Evolutionary conservation across 192 early-diverging fungal species (phyloP), one percentile per base, ranked within the genome.

Genomic region (Funneliformis geosporum): DNA sequence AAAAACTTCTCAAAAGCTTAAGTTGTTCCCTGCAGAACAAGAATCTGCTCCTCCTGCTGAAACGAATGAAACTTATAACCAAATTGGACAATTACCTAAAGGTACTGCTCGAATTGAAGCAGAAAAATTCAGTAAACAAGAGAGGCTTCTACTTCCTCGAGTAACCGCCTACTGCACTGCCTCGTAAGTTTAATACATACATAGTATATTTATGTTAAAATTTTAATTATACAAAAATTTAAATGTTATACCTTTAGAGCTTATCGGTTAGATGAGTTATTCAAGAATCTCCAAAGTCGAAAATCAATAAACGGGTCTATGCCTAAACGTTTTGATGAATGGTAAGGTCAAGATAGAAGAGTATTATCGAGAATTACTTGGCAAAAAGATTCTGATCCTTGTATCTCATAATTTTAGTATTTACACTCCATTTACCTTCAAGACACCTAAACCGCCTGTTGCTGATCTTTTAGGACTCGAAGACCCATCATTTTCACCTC

Each of bases 1-100:
- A 60, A 97, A 97, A 83, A 94, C 90, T n/a, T 94, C 95, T 50
- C 94, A 96, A 82, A 97, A 97, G 86, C 85, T 97, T 25, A 93
- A 92, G n/a, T 84, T 97, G 25, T 92, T 97, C 61, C 96, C 96
- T 2, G 92, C 93, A 62, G 90, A 95, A 25, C 90, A 90, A 50
- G 84, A 83, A 27, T 81, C 83, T 61, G 86, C 73, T 27, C 84
- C 87, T 33, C 87, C 90, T 28, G 84, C 87, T 21, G 84, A 89
- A 42, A 91, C 88, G 0, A 82, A 88, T 23, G 85, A 89, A 27
- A 92, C 86, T 0, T 95, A 95, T 78, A 89, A 91, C 77, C 92
- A 94, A 85, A 88, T 95, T 50, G 89, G 88, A 14, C 89, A 92
- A 62, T 85, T 93, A 79, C 88, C 83, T 10, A 82, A 86, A 60